phyloP scores from a whole-genome alignment of 2,329 filamentous ascomycete species.

The Alternaria alternata region DNA sequence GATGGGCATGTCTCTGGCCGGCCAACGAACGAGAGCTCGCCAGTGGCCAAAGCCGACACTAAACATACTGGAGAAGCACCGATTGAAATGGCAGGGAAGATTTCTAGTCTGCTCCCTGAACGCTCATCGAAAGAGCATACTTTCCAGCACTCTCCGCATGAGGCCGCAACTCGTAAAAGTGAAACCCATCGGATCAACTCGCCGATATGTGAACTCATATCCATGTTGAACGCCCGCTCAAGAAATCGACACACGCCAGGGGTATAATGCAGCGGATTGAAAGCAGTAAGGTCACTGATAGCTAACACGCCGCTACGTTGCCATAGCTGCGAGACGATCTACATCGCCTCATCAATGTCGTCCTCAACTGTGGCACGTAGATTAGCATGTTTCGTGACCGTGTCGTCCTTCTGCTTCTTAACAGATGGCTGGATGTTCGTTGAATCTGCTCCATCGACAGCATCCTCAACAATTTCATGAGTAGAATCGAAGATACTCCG shows the following conservation, averaged over 20 bases:
- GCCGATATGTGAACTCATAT: no score
- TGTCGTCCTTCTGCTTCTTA: neutral
- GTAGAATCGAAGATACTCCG: neutral
- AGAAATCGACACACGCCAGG: neutral
- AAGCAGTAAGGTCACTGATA: neutral
- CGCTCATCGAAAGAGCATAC: neutral
- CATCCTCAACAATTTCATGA: neutral
- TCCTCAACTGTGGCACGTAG: constrained; percentile 8
- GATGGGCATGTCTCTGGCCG: neutral
- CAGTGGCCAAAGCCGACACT: neutral
- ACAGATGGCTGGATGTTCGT: neutral
- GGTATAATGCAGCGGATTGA: neutral
- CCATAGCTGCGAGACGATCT: neutral
- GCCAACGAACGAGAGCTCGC: neutral
- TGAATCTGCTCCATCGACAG: neutral
- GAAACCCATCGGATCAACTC: neutral
- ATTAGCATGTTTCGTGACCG: neutral
- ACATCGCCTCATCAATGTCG: constrained; percentile 6
- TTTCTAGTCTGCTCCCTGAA: neutral
- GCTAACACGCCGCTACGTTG: neutral
- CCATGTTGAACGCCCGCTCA: neutral
- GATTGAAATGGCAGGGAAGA: neutral
- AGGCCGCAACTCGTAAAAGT: neutral
- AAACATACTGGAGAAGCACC: neutral
- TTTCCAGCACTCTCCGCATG: neutral